Percentiles rank a stretch among this genome's conserved stretches.
Conservation (phyloP, 2,329 filamentous ascomycete species). For the Pestalotiopsis sp. region DNA sequence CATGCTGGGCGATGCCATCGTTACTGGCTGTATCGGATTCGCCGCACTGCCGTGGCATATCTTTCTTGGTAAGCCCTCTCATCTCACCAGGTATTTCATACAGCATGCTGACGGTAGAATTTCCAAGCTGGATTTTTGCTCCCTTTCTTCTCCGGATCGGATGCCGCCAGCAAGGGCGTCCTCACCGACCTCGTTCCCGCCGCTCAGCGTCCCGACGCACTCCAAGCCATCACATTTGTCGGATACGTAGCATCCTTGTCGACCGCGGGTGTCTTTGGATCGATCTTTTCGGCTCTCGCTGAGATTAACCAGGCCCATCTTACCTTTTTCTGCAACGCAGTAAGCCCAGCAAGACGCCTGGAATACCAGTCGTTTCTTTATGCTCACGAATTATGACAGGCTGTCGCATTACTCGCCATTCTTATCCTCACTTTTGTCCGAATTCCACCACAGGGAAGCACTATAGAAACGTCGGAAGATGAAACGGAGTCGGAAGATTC, state of each 20-base stretch:
- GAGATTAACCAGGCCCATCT: conserved; percentile 22
- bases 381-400: conserved; percentile 15
- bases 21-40: conserved; percentile 24
- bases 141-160: conserved; percentile 25
- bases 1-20: conserved; percentile 22
- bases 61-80: conserved; percentile 22
- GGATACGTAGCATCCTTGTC: conserved; percentile 21
- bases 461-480: conserved; percentile 1
- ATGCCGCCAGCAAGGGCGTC: conserved; percentile 24
- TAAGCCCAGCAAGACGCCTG: conserved; percentile 11
- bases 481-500: neutral
- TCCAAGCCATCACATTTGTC: conserved; percentile 27
- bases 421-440: conserved; percentile 21
- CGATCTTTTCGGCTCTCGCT: conserved; percentile 24
- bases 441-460: conserved; percentile 21
- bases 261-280: conserved; percentile 25
- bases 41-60: conserved; percentile 24
- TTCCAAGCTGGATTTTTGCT: conserved; percentile 22
- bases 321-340: conserved; percentile 27
- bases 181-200: conserved; percentile 26
- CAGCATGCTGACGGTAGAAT: neutral
- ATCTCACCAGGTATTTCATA: neutral
- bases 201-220: conserved; percentile 21
- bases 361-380: neutral
- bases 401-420: conserved; percentile 22